Evolutionary conservation across 371 early-diverging fungal genomes (phyloP), one percentile per base, ranked within the genome.

Genomic region (Cokeromyces recurvatus): DNA sequence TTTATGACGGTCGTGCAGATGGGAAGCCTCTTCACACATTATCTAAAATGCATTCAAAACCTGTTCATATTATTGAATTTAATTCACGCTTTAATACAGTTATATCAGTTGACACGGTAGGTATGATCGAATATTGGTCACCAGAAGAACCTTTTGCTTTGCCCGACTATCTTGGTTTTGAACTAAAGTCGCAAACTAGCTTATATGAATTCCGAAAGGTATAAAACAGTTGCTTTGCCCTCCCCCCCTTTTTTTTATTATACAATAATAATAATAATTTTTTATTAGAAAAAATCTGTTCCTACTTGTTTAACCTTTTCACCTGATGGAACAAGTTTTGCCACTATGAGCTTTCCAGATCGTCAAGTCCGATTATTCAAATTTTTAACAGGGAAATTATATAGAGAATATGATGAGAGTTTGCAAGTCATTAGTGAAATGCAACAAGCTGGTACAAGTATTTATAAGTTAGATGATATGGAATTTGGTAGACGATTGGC

Each of bases 401-500:
- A 76, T 24, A 77, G 91, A 22, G 94, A 90, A 65, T 94, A 92
- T 51, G 97, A 96, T 53, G 98, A 97, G 59, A 85, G 87, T 34
- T 59, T 95, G 9, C 73, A 79, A 2, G 80, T 86, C 16, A 79
- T 90, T 16, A 84, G 82, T 38, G 90, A 91, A 55, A 91, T 94
- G 86, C 94, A 94, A 56, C 87, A 90, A 63, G 89, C 86, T 4
- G 90, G 89, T 4, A 89, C 89, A 15, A 77, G 84, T 5, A 59
- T 78, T 29, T 78, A 84, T 55, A 82, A 82, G 53, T 62, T 96
- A 36, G 98, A 98, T 64, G 93, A 90, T 54, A 96, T 96, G 95
- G 97, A 96, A 66, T 96, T 95, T 79, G 95, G 97, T 20, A 78
- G 95, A 48, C 77, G 98, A 40, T 54, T 95, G 37, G 95, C 95